These are phyloP conservation scores for Nyctanthes arbortristis DNA, from an alignment of 257 asterid genomes.

Conservation along the genomic window DNA sequence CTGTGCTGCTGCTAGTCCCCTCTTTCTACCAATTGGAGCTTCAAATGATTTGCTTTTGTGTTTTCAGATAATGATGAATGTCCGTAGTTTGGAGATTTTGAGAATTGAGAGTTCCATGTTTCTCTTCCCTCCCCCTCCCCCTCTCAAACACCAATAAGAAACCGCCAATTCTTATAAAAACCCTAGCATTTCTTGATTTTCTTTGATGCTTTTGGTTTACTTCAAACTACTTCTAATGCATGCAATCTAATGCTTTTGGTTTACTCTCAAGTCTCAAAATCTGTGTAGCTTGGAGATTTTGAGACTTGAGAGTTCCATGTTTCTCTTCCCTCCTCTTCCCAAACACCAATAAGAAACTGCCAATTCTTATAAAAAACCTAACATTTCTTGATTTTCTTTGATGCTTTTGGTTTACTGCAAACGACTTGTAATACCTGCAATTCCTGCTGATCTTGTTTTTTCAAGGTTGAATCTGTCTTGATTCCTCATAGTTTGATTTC, in stretches of 20 bases:
- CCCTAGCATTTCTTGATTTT: background rate
- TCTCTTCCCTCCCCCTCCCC: too few species aligned
- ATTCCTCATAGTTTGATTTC: slow-evolving; percentile 2
- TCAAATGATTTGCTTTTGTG: background rate
- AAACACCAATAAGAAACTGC: background rate
- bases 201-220: background rate
- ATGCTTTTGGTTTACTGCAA: background rate
- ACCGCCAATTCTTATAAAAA: background rate
- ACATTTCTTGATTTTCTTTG: background rate
- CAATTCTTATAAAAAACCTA: background rate
- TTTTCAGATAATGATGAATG: background rate
- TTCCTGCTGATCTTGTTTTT: background rate
- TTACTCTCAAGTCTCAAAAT: too few species aligned
- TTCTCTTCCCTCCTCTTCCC: too few species aligned
- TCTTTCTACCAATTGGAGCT: background rate
- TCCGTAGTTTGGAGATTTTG: background rate
- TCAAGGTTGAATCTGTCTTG: slow-evolving; percentile 3
- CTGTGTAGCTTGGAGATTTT: too few species aligned
- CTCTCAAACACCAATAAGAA: too few species aligned
- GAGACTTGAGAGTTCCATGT: background rate
- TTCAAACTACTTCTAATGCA: background rate
- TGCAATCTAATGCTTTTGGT: too few species aligned
- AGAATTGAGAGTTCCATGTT: background rate
- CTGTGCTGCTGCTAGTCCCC: background rate
- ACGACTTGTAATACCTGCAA: background rate